Evolutionary conservation across 345 rosid species (phyloP), one percentile per base, ranked within the genome.

Genomic region (Balakata baccata): DNA sequence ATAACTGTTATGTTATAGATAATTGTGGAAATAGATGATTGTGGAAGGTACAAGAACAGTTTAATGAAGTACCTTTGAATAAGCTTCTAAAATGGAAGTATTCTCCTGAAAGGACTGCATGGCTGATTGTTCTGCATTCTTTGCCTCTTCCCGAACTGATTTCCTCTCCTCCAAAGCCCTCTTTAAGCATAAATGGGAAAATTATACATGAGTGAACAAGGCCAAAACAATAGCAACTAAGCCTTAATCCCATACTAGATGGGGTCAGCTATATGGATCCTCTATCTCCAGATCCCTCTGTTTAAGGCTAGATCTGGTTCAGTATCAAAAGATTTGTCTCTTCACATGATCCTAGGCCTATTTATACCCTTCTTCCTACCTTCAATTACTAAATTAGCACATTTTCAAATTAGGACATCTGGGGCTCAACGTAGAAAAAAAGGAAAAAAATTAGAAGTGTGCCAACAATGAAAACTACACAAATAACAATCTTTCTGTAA

Each of bases 121-220:
- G 23, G 96, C 94, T 63, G 59, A 78, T 77, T 81, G 86, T 79
- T 91, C 96, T 71, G 94, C 87, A 78, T 85, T 82, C 82, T 78
- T 85, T 75, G 92, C 93, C 76, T 89, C 93, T 77, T 87, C 93
- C 4, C 85, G 76, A 76, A 83, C 75, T 34, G 53, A 66, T 82
- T 85, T 91, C 81, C 89, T 95, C 88, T 92, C 99, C 78, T 95
- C 97, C 74, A 95, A 64, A 73, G 94, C 81, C 61, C 90, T 84
- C 99, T 95, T 76, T 78, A 53, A 41, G 64, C 43, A 53, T 60
- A 77, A 6, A n/a, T 7, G 51, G 52, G 52, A 69, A 22, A 53
- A 64, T 22, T 49, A 64, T 45, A 51, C 64, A 38, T 64, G 71
- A 49, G 53, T 38, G 56, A 69, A 43, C 16, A 58, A 52, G 41